Evolutionary conservation across 1,139 yeast genomes (phyloP).

Genomic region (Pneumocystis sp.): DNA sequence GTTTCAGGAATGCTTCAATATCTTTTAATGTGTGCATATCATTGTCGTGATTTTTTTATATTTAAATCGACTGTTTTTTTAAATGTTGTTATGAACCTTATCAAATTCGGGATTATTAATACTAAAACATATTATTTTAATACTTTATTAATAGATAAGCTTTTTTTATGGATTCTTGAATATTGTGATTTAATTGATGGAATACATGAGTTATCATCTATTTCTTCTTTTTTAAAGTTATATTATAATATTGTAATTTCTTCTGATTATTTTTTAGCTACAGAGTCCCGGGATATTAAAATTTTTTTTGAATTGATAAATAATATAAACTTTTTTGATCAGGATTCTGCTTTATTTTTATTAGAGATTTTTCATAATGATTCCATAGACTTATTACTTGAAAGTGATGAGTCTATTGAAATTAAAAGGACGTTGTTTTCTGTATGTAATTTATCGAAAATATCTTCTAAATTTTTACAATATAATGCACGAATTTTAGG

Average conservation of each 20-base stretch:
- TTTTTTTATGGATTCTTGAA: not conserved
- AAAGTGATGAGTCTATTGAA: not conserved
- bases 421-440: not conserved
- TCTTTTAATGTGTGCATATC: not conserved
- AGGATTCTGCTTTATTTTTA: not conserved
- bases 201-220: not conserved
- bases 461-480: not conserved
- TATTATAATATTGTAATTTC: not conserved
- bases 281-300: not conserved
- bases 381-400: not conserved
- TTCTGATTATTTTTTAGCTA: not conserved
- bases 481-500: not conserved
- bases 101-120: not conserved
- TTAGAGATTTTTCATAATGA: not conserved
- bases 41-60: not conserved
- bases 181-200: not conserved
- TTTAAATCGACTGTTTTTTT: not conserved
- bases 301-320: not conserved
- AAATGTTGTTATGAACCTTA: not conserved
- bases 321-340: not conserved
- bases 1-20: not conserved
- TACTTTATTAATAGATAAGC: not conserved
- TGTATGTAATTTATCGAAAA: not conserved
- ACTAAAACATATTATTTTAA: not conserved
- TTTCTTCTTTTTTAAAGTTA: not conserved